These are phyloP conservation scores for Streptanthus diversifolius DNA, from an alignment of 345 rosid species.

Conservation along the genomic window DNA sequence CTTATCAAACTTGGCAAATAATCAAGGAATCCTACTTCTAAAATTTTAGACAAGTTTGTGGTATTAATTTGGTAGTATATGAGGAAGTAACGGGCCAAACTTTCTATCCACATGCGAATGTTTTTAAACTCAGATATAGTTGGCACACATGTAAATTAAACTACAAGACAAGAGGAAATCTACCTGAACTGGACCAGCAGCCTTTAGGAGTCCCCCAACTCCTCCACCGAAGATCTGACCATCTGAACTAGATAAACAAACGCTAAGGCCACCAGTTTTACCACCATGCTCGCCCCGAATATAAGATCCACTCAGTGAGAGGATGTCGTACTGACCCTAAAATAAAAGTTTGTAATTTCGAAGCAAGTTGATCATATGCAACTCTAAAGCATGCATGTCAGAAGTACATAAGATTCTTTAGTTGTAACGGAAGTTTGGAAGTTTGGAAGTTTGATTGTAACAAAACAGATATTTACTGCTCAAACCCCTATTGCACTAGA, in stretches of 20 bases:
- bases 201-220: constrained; percentile 74
- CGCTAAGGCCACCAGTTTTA: constrained; percentile 81
- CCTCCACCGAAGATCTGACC: constrained; percentile 95
- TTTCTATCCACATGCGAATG: not conserved
- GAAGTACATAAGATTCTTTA: not conserved
- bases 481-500: not conserved
- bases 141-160: not conserved
- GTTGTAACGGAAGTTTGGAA: not conserved
- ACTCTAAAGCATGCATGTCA: not conserved
- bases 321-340: constrained; percentile 86
- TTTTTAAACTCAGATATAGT: not conserved
- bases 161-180: not conserved
- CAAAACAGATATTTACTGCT: not conserved
- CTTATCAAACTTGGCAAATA: not conserved
- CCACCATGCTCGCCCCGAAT: constrained; percentile 69
- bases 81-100: not conserved
- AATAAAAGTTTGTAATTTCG: constrained; percentile 19
- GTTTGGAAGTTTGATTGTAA: not conserved
- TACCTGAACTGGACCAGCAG: constrained; percentile 96
- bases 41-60: not conserved
- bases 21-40: not conserved
- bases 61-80: not conserved
- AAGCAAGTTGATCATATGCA: constrained; percentile 21
- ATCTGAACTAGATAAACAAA: constrained; percentile 62
- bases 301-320: constrained; percentile 83